Base-by-base conservation (phyloP, 345 rosid species). In the Pseudoturritis turrita region DNA sequence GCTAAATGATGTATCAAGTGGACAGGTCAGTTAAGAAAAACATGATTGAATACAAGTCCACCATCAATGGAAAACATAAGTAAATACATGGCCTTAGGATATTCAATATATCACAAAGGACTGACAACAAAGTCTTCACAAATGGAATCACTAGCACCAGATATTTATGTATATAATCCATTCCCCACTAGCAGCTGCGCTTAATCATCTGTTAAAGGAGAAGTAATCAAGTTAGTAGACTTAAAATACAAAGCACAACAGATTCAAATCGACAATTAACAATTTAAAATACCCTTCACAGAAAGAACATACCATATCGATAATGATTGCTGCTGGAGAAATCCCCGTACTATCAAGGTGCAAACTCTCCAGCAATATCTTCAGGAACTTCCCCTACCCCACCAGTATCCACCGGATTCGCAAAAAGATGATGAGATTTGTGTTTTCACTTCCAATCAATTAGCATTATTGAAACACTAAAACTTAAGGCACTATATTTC, bases 301-400 rank as follows among this genome's bases (percentile, higher is more conserved):
- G 69, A 67, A 76, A 77, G 77, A 73, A 78, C 90, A 83, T 90
- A 89, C 97, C 96, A 84, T 70, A 79, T 56, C 58, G 44, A 77
- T 46, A 72, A 81, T 63, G 65, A 75, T 83, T 76, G 68, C 86
- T 81, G 82, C 84, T 65, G 82, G 81, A 58, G 73, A 71, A 77
- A 75, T 49, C 68, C 64, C 76, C 55, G 72, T 81, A 76, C 75
- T 78, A 65, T 81, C 88, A 87, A 53, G 82, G 75, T 64, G 86
- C 76, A 74, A 81, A 33, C 78, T 83, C 89, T 78, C 85, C 91
- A 81, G 87, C 91, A 78, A 78, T 85, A 78, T 87, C 96, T 82
- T 65, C 94, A 84, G 75, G 75, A 86, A 88, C 95, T 87, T 95
- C 92, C 84, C 79, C 91, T 89, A 77, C 45, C 83, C 83, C 85